phyloP scores from a whole-genome alignment of 176 grass and related monocot genomes.

The Ampelocalamus luodianensis region DNA sequence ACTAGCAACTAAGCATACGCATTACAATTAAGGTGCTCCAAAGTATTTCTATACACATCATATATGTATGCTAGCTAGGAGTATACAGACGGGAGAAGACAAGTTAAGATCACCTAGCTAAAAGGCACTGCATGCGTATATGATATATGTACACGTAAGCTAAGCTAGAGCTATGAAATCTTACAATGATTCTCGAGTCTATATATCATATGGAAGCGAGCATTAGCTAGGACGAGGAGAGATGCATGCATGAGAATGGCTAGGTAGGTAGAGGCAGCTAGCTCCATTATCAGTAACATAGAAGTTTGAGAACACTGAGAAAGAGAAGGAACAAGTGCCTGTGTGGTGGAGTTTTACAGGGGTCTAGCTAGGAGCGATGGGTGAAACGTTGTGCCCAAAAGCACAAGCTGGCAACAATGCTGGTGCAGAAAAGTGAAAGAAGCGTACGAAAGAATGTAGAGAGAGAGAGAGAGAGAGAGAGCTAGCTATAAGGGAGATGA shows the following conservation, averaged over 20 bases:
- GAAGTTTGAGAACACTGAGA: conserved; percentile 51
- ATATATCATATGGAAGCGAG: conserved; percentile 26
- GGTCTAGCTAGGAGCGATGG: not conserved
- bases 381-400: conserved; percentile 55
- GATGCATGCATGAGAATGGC: not conserved
- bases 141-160: conserved; percentile 1
- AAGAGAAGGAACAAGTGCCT: not conserved
- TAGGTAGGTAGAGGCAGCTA: not conserved
- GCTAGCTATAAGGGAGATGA: not conserved
- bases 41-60: not conserved
- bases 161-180: conserved; percentile 11
- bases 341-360: not conserved
- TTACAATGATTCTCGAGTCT: not conserved
- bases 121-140: not conserved
- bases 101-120: not conserved
- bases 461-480: conserved; percentile 10
- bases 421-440: conserved; percentile 52
- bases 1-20: not conserved
- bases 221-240: not conserved
- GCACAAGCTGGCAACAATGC: conserved; percentile 36
- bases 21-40: not conserved
- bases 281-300: conserved; percentile 23
- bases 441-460: conserved; percentile 47
- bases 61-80: not conserved
- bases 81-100: not conserved